Conservation (phyloP, 495 filamentous ascomycete genomes). For the Acidiella bohemica region DNA sequence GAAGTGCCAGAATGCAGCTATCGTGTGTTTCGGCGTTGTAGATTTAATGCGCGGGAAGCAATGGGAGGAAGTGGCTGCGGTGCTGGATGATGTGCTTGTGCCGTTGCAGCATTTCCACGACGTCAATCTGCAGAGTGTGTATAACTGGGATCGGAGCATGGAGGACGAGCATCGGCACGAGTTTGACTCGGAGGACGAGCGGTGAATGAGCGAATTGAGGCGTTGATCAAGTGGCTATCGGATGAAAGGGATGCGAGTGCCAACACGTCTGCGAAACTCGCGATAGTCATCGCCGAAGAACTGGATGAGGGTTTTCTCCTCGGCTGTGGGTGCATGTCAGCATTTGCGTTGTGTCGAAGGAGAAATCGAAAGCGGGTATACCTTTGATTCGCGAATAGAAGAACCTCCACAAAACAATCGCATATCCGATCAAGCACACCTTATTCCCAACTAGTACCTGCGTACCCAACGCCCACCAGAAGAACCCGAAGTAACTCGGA, state of each 20-base stretch:
- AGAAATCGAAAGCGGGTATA: too few relatives aligned
- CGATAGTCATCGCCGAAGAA: conserved; percentile 84
- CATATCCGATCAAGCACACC: conserved; percentile 61
- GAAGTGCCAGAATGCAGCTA: background rate
- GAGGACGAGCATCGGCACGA: background rate
- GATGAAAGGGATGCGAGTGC: conserved; percentile 64
- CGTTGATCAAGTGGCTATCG: background rate
- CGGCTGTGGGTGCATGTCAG: conserved; percentile 34
- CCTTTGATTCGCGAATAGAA: conserved; percentile 57
- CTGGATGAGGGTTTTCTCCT: conserved; percentile 59
- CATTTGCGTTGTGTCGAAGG: too few relatives aligned
- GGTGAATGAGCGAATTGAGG: background rate
- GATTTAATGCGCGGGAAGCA: background rate
- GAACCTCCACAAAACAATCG: conserved; percentile 67
- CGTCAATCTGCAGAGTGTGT: background rate
- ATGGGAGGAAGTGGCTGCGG: background rate
- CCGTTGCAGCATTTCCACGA: background rate
- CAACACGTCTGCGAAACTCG: conserved; percentile 49
- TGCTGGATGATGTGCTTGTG: background rate
- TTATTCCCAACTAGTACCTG: conserved; percentile 81
- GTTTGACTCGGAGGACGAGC: background rate
- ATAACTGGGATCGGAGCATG: background rate
- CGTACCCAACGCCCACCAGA: conserved; percentile 93
- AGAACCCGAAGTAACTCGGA: conserved; percentile 93
- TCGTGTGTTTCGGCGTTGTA: background rate